These are phyloP conservation scores for Suhomyces anneliseae DNA, from an alignment of 1,139 yeast species.

Conservation along the genomic window DNA sequence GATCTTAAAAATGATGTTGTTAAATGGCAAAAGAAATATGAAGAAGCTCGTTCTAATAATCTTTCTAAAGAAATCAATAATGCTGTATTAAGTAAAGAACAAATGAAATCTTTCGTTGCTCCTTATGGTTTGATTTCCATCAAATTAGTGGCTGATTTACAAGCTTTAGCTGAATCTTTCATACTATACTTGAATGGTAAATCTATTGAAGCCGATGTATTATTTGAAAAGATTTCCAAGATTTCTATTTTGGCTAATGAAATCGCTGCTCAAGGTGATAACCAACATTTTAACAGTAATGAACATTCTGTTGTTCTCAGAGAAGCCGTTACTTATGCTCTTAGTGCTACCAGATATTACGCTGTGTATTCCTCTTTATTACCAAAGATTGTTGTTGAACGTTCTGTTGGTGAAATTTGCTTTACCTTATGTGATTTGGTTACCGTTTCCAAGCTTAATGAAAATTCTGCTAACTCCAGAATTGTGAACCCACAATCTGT, in stretches of 20 bases:
- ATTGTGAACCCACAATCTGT: constrained; percentile 5
- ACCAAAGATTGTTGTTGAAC: constrained; percentile 73
- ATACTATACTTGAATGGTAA: constrained; percentile 35
- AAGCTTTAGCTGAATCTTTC: constrained; percentile 48
- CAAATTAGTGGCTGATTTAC: constrained; percentile 45
- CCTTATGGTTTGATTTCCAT: constrained; percentile 48
- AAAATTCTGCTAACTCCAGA: constrained; percentile 18
- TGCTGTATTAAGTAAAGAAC: constrained; percentile 24
- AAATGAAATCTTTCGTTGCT: constrained; percentile 33
- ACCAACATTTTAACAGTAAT: constrained; percentile 33
- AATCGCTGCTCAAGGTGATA: constrained; percentile 47
- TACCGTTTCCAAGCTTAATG: constrained; percentile 51
- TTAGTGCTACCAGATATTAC: constrained; percentile 78
- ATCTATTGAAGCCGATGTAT: constrained; percentile 35
- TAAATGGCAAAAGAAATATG: constrained; percentile 51
- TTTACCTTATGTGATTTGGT: constrained; percentile 74
- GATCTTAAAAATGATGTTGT: constrained; percentile 33
- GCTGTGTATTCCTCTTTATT: constrained; percentile 61
- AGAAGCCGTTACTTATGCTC: constrained; percentile 72
- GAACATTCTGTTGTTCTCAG: constrained; percentile 48
- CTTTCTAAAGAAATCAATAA: constrained; percentile 25
- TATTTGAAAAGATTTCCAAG: constrained; percentile 57
- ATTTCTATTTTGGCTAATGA: constrained; percentile 52
- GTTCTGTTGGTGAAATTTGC: constrained; percentile 74
- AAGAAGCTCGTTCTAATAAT: constrained; percentile 37